Evolutionary conservation across 768 basidiomycete genomes (phyloP).

Genomic region (Kwoniella sp.): DNA sequence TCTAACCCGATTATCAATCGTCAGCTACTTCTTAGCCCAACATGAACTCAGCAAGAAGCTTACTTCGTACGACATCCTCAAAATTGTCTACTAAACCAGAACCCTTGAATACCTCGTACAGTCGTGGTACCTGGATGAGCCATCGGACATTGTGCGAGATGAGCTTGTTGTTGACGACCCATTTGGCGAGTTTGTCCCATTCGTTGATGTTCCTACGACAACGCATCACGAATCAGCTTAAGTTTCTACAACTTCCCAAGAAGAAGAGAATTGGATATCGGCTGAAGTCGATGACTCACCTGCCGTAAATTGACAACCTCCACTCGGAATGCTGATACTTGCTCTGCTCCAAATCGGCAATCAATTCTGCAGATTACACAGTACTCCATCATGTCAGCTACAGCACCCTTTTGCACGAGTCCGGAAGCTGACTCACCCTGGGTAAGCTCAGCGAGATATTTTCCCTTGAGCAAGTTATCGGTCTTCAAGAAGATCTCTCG

Average conservation of each 20-base stretch:
- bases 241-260: not conserved
- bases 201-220: constrained; percentile 62
- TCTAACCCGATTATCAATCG: constrained; percentile 64
- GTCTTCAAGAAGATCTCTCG: constrained; percentile 98
- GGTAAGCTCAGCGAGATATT: constrained; percentile 92
- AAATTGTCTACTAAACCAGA: constrained; percentile 81
- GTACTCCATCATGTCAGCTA: not conserved
- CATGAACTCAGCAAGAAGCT: not conserved
- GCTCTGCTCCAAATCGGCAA: constrained; percentile 96
- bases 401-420: not conserved
- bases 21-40: constrained; percentile 5
- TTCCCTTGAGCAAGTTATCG: constrained; percentile 88
- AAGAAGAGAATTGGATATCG: too few relatives aligned
- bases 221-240: not conserved
- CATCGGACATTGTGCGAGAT: constrained; percentile 96
- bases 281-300: constrained; percentile 52
- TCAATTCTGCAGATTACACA: constrained; percentile 68
- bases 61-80: constrained; percentile 86
- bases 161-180: constrained; percentile 91
- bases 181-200: constrained; percentile 98
- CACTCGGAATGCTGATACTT: constrained; percentile 99
- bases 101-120: constrained; percentile 94
- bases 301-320: constrained; percentile 93
- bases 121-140: constrained; percentile 91
- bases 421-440: constrained; percentile 62